Conservation (phyloP, 2,329 filamentous ascomycete genomes). For the Neophaeococcomyces aloes region DNA sequence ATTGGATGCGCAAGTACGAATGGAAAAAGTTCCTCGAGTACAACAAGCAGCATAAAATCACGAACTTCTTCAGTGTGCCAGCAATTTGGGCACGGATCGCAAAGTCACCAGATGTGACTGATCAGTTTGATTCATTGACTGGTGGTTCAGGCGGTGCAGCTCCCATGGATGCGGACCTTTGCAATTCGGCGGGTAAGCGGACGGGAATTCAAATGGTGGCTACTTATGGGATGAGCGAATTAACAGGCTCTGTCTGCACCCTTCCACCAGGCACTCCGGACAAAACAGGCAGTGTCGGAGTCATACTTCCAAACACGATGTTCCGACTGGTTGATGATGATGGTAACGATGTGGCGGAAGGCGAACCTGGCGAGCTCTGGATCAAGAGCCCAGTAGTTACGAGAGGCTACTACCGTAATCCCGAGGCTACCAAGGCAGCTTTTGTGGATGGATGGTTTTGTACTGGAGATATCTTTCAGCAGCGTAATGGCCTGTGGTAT, state of each 20-base stretch:
- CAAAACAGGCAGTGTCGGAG: no score
- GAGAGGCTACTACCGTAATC: no score
- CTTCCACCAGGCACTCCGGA: no score
- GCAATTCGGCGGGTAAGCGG: constrained; percentile 41
- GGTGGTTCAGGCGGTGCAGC: constrained; percentile 45
- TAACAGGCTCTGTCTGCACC: constrained; percentile 18
- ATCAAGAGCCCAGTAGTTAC: no score
- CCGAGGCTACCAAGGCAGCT: no score
- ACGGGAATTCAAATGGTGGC: constrained; percentile 27
- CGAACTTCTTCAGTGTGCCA: constrained; percentile 49
- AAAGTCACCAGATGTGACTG: constrained; percentile 44
- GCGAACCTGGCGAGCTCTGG: no score
- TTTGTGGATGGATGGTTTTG: constrained; percentile 53
- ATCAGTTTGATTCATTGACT: constrained; percentile 44
- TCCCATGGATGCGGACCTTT: constrained; percentile 45
- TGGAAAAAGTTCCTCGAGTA: constrained; percentile 47
- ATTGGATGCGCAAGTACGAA: constrained; percentile 55
- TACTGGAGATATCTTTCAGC: constrained; percentile 49
- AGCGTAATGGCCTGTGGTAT: constrained; percentile 23
- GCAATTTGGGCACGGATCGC: constrained; percentile 52
- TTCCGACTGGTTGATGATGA: no score
- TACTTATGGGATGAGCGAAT: constrained; percentile 19
- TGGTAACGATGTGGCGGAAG: no score
- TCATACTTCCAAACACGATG: no score
- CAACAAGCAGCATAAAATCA: constrained; percentile 41